Evolutionary conservation across 345 rosid species (phyloP), one percentile per base, ranked within the genome.

Genomic region (Raphanus sativus): DNA sequence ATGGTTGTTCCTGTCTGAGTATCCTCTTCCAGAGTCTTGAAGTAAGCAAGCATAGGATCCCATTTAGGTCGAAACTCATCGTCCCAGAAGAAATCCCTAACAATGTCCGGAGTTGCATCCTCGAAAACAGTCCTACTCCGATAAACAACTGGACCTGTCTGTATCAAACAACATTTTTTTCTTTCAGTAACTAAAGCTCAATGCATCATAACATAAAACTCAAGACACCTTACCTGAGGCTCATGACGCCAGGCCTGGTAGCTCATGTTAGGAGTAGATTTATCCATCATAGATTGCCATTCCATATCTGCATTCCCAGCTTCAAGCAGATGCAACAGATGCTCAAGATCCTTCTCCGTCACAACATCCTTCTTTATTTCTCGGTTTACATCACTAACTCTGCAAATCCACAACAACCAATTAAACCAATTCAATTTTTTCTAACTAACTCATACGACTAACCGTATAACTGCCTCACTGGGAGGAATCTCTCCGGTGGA

Each of bases 41-140:
- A 83, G 83, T 89, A 80, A 10, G 90, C 76, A 80, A 95, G 96
- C 99, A 95, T 92, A 33, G 87, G 86, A 85, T 95, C 99, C 98
- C 99, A 95, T 80, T 91, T 92, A 3, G 90, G 90, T 52, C 99
- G 87, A 84, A 92, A 89, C 62, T 91, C 98, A 76, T 95, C 98
- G 80, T 92, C 99, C 99, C 99, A 95, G 77, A 95, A 95, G 88
- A 95, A 95, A 84, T 95, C 99, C 84, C 97, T 88, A 28, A 92
- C 97, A 83, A 91, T 70, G 9, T 91, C 97, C 5, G 96, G 89
- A 12, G 86, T 82, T 30, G 91, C 98, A 82, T 90, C 96, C 86
- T 95, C 99, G 77, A 88, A 95, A 64, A 95, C 96, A 81, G 97
- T 89, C 82, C 91, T 84, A 77, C 93, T 95, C 8, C 93, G 90